Base-by-base conservation (phyloP, 768 basidiomycete genomes). In the Lactarius hatsudake region DNA sequence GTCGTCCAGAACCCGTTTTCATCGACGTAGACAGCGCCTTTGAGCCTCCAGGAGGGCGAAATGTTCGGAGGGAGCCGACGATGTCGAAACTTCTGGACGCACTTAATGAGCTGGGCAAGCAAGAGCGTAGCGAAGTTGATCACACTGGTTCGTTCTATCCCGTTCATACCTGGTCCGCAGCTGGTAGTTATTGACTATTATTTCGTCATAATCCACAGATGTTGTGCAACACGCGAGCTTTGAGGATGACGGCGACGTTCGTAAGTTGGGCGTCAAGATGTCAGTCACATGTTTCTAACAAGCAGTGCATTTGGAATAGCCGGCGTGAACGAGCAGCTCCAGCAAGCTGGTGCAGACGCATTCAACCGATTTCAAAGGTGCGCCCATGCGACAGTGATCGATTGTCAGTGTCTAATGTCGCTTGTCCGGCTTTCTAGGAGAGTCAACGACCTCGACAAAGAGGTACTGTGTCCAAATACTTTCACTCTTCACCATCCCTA, bases 311-410 rank as follows among this genome's bases (percentile, higher is more conserved):
- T 26, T 15, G 15, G 61, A 12, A 12, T 62, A 87, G 88, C 86
- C 8, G 84, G 82, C 55, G 85, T 87, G 62, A 86, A 90, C 71
- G 89, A 91, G 69, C 85, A 88, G 70, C 74, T 87, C 17, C 88
- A 90, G 77, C 81, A 80, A 66, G 83, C 81, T 20, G 89, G 89
- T 12, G 87, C 89, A 12, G 87, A 88, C 63, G 77, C 80, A 9
- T 90, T 90, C 75, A 78, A 84, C 70, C 83, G 75, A 70, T 89
- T 91, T 71, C 81, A 89, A 72, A 83, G 81, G 89, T 87, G 65
- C 45, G 65, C 32, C 55, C 32, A 78, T 71, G 38, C 53, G n/a
- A 34, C 53, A 23, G 53, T 67, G 23, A 10, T 34, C 53, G 17
- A 63, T 71, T 64, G 30, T 51, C 38, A 20, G 28, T 53, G 38